Evolutionary conservation across 225 moss, liverwort and hornwort species (phyloP).

Genomic region (Marchantia polymorpha): DNA sequence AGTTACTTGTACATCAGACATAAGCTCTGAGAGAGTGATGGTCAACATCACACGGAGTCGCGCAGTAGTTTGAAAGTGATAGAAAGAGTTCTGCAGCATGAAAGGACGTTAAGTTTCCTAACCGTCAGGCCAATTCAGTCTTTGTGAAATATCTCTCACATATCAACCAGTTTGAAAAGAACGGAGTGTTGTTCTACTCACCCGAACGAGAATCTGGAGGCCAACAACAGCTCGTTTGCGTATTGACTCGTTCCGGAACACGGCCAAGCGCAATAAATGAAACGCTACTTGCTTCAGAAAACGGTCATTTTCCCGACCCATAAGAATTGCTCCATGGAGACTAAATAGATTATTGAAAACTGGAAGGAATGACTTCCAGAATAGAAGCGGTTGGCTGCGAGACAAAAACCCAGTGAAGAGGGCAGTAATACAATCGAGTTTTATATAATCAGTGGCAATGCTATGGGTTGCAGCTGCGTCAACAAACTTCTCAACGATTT

Average conservation of each 20-base stretch:
- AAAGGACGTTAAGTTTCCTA: neutral
- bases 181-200: conserved; percentile 26
- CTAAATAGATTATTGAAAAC: conserved; percentile 73
- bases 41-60: conserved; percentile 92
- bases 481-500: conserved; percentile 75
- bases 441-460: conserved; percentile 77
- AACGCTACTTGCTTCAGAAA: conserved; percentile 96
- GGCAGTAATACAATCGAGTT: conserved; percentile 87
- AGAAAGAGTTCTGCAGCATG: conserved; percentile 77
- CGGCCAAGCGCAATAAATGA: conserved; percentile 82
- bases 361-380: conserved; percentile 95
- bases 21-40: conserved; percentile 91
- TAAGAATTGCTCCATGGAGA: conserved; percentile 73
- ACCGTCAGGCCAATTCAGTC: neutral
- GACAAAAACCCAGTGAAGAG: conserved; percentile 80
- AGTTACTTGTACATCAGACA: conserved; percentile 98
- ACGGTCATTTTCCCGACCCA: conserved; percentile 95
- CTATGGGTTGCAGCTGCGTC: conserved; percentile 67
- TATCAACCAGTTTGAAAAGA: no score
- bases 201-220: conserved; percentile 89
- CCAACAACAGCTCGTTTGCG: conserved; percentile 87
- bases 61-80: conserved; percentile 77
- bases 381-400: conserved; percentile 77
- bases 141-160: neutral
- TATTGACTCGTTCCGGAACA: conserved; percentile 91